A percentile compares a stretch with the other conserved stretches of the same genome.
These are phyloP conservation scores for Microcyclospora pomicola DNA, from an alignment of 2,329 filamentous ascomycete species.

Conservation along the genomic window DNA sequence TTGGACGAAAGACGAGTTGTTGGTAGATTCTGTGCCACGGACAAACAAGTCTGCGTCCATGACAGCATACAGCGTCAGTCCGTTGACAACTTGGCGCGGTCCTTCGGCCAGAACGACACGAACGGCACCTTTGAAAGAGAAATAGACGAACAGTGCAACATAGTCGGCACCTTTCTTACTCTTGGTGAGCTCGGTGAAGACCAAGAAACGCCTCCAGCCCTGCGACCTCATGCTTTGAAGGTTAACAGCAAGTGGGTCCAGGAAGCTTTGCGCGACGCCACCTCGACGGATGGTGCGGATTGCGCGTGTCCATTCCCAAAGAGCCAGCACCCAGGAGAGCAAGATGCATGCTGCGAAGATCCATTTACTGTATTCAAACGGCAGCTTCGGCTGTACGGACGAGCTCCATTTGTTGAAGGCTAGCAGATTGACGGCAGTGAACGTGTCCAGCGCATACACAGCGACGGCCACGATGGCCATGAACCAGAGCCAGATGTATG, in stretches of 20 bases:
- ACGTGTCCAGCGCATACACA: constrained; percentile 81
- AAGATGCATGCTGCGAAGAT: constrained; percentile 91
- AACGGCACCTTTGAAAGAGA: constrained; percentile 71
- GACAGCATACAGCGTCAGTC: constrained; percentile 73
- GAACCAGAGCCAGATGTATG: constrained; percentile 75
- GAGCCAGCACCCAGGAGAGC: constrained; percentile 69
- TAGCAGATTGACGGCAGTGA: constrained; percentile 83
- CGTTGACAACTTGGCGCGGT: constrained; percentile 83
- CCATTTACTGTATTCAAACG: constrained; percentile 73
- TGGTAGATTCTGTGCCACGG: constrained; percentile 33
- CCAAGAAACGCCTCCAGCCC: constrained; percentile 81
- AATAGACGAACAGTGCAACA: constrained; percentile 81
- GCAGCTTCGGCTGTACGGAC: constrained; percentile 63
- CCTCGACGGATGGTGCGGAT: constrained; percentile 68
- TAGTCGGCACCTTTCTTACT: constrained; percentile 85
- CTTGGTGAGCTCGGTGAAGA: constrained; percentile 82
- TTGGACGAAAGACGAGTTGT: constrained; percentile 51
- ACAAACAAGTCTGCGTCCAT: constrained; percentile 62
- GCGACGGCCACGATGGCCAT: constrained; percentile 65
- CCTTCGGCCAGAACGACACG: constrained; percentile 83
- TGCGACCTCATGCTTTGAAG: constrained; percentile 69
- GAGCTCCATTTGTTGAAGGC: constrained; percentile 83
- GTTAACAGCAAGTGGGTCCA: constrained; percentile 74
- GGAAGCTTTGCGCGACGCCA: constrained; percentile 79
- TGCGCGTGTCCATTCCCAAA: constrained; percentile 67